A percentile compares a stretch with the other conserved stretches of the same genome.
phyloP scores from a whole-genome alignment of 2,329 filamentous ascomycete species.

The Monosporascus sp. region DNA sequence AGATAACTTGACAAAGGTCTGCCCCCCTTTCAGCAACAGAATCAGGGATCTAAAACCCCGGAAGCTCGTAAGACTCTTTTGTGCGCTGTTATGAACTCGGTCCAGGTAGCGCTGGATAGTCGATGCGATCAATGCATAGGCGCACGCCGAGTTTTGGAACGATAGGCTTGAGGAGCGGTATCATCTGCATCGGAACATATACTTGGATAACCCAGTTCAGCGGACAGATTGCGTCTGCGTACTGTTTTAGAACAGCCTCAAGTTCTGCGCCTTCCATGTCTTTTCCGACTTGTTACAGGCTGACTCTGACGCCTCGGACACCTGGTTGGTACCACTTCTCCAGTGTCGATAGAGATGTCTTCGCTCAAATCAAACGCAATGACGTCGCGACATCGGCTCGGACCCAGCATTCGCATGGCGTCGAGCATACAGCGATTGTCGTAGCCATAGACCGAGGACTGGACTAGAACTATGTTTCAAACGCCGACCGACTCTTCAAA shows the following conservation, averaged over 20 bases:
- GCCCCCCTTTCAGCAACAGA: conserved; percentile 40
- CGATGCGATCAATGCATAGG: conserved; percentile 57
- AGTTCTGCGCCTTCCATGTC: conserved; percentile 35
- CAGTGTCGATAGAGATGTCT: conserved; percentile 32
- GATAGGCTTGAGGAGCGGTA: conserved; percentile 41
- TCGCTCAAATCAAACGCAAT: conserved; percentile 47
- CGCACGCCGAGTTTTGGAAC: conserved; percentile 43
- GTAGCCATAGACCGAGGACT: conserved; percentile 56
- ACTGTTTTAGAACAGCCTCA: conserved; percentile 33
- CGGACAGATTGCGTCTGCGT: conserved; percentile 44
- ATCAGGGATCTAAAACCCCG: conserved; percentile 44
- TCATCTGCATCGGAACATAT: conserved; percentile 47
- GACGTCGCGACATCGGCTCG: conserved; percentile 45
- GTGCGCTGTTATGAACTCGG: background rate
- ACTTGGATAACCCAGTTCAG: conserved; percentile 54
- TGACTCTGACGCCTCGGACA: conserved; percentile 54
- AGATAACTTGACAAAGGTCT: conserved; percentile 53
- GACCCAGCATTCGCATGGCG: conserved; percentile 43
- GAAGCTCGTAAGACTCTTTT: conserved; percentile 36
- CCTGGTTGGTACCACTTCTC: conserved; percentile 50
- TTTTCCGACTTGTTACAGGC: conserved; percentile 46
- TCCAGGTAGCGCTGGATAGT: conserved; percentile 37
- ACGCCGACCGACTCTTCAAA: conserved; percentile 49
- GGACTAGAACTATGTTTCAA: conserved; percentile 51
- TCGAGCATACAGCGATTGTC: conserved; percentile 56